Evolutionary conservation across 2,329 filamentous ascomycete species (phyloP), one percentile per base, ranked within the genome.

Genomic region (Diaporthe amygdali): DNA sequence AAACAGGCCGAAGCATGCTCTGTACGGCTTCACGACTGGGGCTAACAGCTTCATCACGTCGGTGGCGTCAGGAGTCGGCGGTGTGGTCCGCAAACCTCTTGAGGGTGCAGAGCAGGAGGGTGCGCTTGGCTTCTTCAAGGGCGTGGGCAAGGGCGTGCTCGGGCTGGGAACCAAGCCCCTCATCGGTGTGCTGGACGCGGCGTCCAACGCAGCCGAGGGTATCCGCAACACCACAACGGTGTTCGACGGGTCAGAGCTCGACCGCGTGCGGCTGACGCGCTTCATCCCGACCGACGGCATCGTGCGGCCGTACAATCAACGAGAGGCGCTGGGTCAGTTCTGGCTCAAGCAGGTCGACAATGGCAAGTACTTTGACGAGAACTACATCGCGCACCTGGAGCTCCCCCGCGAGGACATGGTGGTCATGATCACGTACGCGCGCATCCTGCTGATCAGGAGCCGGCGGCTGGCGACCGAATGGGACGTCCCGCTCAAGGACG

Each of bases 291-390:
- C 92, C 51, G 96, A 99, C 80, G 96, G 96, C 49, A 94, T 99
- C 72, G 95, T 99, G 41, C 92, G 96, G 3, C 95, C 96, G 0
- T 99, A 97, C 85, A 95, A 92, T 69, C 94, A 97, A 79, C 94
- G 96, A 56, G 96, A 99, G 85, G 95, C 96, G 0, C 90, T 99
- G 3, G 96, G 96, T 0, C 96, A 99, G 81, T 98, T 94, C 85
- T 99, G 96, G 97, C 91, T 99, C 74, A 99, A 99, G 87, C 97
- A 97, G 71, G 91, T 97, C 14, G 96, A 99, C 82, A 96, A 98
- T 75, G 96, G 96, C 73, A 96, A 95, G 81, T 98, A 96, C 86
- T 99, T 99, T 88, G 93, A 97, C 83, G 96, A 99, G 82, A 90
- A 94, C 79, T 99, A 99, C 84, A 96, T 99, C 80, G 97, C 95